A percentile compares a stretch with the other conserved stretches of the same genome.
Conservation (phyloP, 768 basidiomycete genomes). For the Suillus paluster region DNA sequence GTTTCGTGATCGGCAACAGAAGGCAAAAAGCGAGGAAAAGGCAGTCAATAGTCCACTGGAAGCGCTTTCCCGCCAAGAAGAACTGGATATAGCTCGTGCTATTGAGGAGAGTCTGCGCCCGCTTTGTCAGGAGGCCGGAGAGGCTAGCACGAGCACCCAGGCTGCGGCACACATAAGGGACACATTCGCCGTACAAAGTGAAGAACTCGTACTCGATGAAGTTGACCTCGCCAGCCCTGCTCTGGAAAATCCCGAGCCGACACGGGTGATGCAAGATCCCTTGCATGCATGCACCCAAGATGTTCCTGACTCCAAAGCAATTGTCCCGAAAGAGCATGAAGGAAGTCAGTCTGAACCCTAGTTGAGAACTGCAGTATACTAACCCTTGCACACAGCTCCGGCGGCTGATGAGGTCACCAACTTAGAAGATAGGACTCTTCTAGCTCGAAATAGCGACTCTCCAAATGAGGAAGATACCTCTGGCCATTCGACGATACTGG, state of each 20-base stretch:
- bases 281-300: conserved; percentile 8
- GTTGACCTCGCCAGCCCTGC: conserved; percentile 10
- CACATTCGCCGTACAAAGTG: conserved; percentile 7
- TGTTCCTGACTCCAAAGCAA: neutral
- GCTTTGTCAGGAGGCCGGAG: conserved; percentile 9
- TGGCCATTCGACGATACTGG: conserved; percentile 55
- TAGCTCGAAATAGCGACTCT: neutral
- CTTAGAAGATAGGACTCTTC: neutral
- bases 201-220: conserved; percentile 15
- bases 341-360: neutral
- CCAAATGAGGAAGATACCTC: neutral
- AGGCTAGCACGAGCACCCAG: conserved; percentile 12
- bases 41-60: conserved; percentile 16
- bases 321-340: neutral
- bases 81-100: conserved; percentile 47
- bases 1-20: conserved; percentile 7
- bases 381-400: neutral
- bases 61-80: conserved; percentile 37
- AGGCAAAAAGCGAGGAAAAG: conserved; percentile 5
- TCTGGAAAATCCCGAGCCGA: conserved; percentile 25
- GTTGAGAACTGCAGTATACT: neutral
- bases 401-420: neutral
- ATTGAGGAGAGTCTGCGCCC: conserved; percentile 50
- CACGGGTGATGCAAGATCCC: conserved; percentile 36
- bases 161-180: conserved; percentile 12